A percentile compares a stretch with the other conserved stretches of the same genome.
phyloP scores from a whole-genome alignment of 306 rosid species.

The Ziziphus jujuba region DNA sequence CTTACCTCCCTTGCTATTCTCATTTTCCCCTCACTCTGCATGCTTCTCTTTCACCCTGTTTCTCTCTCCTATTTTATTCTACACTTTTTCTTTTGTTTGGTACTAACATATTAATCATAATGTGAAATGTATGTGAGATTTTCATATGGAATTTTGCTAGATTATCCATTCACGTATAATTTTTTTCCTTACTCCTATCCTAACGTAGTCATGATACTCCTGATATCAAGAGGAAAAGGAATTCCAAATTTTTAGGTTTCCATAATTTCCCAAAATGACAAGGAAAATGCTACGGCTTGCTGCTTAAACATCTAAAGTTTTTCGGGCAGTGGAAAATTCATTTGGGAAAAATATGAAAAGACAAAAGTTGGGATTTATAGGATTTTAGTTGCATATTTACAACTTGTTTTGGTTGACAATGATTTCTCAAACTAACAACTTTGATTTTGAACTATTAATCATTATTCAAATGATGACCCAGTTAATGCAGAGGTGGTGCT shows the following conservation, averaged over 20 bases:
- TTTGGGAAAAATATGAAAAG: too few relatives aligned
- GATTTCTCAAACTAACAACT: neutral
- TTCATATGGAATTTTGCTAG: neutral
- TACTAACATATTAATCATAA: neutral
- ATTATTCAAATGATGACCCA: slow-evolving; percentile 32
- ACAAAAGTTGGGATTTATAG: too few relatives aligned
- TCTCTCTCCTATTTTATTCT: too few relatives aligned
- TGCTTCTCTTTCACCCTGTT: too few relatives aligned
- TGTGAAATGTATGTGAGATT: neutral
- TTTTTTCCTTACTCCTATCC: neutral
- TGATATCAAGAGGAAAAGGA: too few relatives aligned
- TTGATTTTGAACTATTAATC: slow-evolving; percentile 13
- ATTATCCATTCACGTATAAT: neutral
- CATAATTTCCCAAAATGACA: too few relatives aligned
- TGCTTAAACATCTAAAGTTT: neutral
- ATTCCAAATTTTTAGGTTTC: too few relatives aligned
- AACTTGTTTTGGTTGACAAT: neutral
- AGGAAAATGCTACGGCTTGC: too few relatives aligned
- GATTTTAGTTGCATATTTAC: neutral
- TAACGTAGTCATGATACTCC: neutral
- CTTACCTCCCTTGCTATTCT: too few relatives aligned
- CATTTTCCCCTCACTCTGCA: too few relatives aligned
- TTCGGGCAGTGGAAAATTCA: too few relatives aligned
- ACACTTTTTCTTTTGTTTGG: too few relatives aligned
- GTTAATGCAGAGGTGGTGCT: slow-evolving; percentile 96